These are phyloP conservation scores for Peronospora tabacina DNA, from an alignment of 352 stramenopile genomes.

Conservation along the genomic window DNA sequence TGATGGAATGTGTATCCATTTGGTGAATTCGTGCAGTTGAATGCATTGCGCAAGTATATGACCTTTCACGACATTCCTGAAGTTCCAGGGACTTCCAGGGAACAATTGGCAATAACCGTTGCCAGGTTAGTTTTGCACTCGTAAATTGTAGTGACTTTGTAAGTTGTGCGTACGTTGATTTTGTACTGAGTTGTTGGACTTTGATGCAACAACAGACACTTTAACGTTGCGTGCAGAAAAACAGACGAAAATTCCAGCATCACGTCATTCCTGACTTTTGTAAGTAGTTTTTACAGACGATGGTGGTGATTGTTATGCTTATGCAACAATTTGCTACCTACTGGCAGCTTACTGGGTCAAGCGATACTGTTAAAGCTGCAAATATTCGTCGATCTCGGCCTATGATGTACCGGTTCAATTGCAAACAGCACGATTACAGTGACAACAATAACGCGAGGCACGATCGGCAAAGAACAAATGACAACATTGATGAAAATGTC, in stretches of 20 bases:
- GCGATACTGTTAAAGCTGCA: constrained; percentile 11
- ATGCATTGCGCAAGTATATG: constrained; percentile 63
- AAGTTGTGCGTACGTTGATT: constrained; percentile 2
- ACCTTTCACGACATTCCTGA: constrained; percentile 51
- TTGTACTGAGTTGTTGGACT: background rate
- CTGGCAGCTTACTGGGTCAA: constrained; percentile 25
- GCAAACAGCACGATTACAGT: constrained; percentile 13
- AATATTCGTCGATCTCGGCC: constrained; percentile 9
- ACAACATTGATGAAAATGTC: constrained; percentile 5
- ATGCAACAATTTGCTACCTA: background rate
- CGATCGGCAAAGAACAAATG: constrained; percentile 7
- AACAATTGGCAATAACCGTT: constrained; percentile 53
- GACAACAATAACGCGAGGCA: constrained; percentile 34
- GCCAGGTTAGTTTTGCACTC: constrained; percentile 33
- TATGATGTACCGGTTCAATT: constrained; percentile 8
- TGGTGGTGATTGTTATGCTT: background rate
- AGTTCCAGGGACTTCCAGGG: constrained; percentile 35
- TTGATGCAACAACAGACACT: constrained; percentile 35
- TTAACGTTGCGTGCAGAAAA: constrained; percentile 53
- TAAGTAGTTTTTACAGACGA: constrained; percentile 22
- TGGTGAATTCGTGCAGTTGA: constrained; percentile 23
- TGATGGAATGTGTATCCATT: background rate
- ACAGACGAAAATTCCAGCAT: constrained; percentile 59
- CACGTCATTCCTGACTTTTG: constrained; percentile 56
- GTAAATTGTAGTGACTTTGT: background rate